These are phyloP conservation scores for Thraustotheca clavata DNA, from an alignment of 352 stramenopile species.

Conservation along the genomic window DNA sequence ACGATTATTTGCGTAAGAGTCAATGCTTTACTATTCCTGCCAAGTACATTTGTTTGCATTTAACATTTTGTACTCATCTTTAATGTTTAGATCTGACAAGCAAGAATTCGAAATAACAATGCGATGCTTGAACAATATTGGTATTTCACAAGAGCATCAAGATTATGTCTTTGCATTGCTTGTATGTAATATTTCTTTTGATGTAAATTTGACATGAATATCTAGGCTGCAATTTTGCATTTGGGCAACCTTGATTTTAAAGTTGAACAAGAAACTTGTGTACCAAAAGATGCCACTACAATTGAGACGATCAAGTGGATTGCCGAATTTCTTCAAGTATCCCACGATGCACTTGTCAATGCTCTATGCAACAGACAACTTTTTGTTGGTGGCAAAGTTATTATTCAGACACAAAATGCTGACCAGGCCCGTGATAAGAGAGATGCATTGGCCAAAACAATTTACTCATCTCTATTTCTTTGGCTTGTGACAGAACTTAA, in stretches of 20 bases:
- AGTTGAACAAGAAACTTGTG: slow-evolving; percentile 73
- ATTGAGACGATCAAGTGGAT: slow-evolving; percentile 46
- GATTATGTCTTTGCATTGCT: slow-evolving; percentile 82
- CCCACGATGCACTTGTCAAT: slow-evolving; percentile 54
- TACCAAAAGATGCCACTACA: slow-evolving; percentile 41
- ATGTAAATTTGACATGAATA: not conserved
- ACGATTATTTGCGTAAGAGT: slow-evolving; percentile 83
- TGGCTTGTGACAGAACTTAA: slow-evolving; percentile 89
- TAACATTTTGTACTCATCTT: not conserved
- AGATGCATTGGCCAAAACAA: slow-evolving; percentile 85
- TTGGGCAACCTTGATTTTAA: slow-evolving; percentile 83
- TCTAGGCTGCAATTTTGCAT: slow-evolving; percentile 64
- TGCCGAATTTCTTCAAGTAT: slow-evolving; percentile 68
- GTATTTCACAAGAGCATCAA: slow-evolving; percentile 70
- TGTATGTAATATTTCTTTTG: not conserved
- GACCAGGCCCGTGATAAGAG: slow-evolving; percentile 84
- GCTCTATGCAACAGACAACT: slow-evolving; percentile 76
- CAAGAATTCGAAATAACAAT: slow-evolving; percentile 79
- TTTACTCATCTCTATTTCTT: slow-evolving; percentile 90
- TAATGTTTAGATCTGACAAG: slow-evolving; percentile 40
- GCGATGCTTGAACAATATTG: slow-evolving; percentile 82
- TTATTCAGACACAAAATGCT: slow-evolving; percentile 82
- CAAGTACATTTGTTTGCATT: slow-evolving; percentile 29
- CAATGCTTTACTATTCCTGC: slow-evolving; percentile 76
- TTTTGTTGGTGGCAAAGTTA: slow-evolving; percentile 84